These are phyloP conservation scores for Encephalitozoon romaleae DNA, from an alignment of 371 early-diverging fungal genomes.

Conservation along the genomic window DNA sequence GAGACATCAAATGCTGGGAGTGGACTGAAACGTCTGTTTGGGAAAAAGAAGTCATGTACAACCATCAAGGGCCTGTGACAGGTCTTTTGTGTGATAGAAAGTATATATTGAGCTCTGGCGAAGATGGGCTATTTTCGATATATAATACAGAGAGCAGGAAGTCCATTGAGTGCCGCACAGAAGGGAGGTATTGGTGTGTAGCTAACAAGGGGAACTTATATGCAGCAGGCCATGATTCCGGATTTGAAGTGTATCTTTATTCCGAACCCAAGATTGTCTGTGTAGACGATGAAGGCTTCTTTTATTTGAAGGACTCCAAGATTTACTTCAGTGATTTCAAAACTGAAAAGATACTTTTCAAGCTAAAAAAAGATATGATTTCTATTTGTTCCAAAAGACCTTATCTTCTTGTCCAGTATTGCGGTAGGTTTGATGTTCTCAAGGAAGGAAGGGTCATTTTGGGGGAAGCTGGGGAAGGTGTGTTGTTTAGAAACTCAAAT, in stretches of 20 bases:
- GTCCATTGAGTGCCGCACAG: conserved; percentile 72
- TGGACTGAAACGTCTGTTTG: conserved; percentile 85
- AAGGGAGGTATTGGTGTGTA: conserved; percentile 91
- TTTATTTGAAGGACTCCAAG: conserved; percentile 20
- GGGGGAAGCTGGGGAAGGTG: conserved; percentile 11
- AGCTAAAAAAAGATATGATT: conserved; percentile 17
- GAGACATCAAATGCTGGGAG: conserved; percentile 91
- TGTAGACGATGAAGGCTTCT: conserved; percentile 59
- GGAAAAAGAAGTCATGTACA: conserved; percentile 90
- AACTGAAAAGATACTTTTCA: conserved; percentile 17
- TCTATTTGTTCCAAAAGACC: neutral
- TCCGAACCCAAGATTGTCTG: conserved; percentile 84
- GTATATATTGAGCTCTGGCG: conserved; percentile 73
- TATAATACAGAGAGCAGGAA: conserved; percentile 88
- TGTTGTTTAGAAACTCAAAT: neutral
- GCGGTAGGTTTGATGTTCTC: conserved; percentile 28
- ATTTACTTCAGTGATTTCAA: conserved; percentile 19
- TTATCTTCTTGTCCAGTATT: conserved; percentile 27
- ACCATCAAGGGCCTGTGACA: conserved; percentile 92
- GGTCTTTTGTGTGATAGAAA: conserved; percentile 66
- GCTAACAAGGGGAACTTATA: conserved; percentile 64
- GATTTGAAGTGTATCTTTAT: conserved; percentile 85
- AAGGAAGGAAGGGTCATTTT: conserved; percentile 15
- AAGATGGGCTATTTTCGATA: conserved; percentile 87
- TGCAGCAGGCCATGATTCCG: conserved; percentile 76